phyloP scores from a whole-genome alignment of 129 eudicot species.

The Kitagawia praeruptora region DNA sequence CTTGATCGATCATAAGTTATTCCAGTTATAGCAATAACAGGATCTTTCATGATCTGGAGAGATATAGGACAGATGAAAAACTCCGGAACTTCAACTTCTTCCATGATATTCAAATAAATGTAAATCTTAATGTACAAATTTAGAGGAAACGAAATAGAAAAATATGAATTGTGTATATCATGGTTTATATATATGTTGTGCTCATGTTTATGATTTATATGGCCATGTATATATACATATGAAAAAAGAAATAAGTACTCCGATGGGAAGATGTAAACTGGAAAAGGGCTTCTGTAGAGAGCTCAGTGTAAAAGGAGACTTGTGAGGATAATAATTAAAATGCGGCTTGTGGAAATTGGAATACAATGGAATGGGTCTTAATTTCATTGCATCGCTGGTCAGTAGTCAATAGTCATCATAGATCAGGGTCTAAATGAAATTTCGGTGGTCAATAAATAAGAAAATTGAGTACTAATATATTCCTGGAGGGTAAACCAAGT shows the following conservation, averaged over 20 bases:
- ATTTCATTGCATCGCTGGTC: background rate
- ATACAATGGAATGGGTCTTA: background rate
- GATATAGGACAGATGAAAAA: slow-evolving; percentile 81
- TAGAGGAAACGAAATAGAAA: background rate
- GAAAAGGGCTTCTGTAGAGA: background rate
- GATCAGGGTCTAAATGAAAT: background rate
- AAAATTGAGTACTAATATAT: background rate
- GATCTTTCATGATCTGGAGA: slow-evolving; percentile 87
- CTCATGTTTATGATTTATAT: background rate
- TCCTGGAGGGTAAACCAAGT: background rate
- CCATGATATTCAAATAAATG: slow-evolving; percentile 18
- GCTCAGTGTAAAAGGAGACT: background rate
- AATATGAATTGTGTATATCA: background rate
- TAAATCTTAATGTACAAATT: background rate
- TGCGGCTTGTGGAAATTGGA: background rate
- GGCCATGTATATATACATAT: background rate
- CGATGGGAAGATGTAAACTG: background rate
- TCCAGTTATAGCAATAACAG: slow-evolving; percentile 59
- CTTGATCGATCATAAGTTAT: slow-evolving; percentile 68
- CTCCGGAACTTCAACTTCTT: slow-evolving; percentile 55
- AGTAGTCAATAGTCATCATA: slow-evolving; percentile 3
- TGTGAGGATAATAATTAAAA: background rate
- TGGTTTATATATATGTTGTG: background rate
- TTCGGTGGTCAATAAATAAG: slow-evolving; percentile 1
- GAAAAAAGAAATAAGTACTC: background rate